Base-by-base conservation (phyloP, 2,329 filamentous ascomycete species). In the Capronia americana region DNA sequence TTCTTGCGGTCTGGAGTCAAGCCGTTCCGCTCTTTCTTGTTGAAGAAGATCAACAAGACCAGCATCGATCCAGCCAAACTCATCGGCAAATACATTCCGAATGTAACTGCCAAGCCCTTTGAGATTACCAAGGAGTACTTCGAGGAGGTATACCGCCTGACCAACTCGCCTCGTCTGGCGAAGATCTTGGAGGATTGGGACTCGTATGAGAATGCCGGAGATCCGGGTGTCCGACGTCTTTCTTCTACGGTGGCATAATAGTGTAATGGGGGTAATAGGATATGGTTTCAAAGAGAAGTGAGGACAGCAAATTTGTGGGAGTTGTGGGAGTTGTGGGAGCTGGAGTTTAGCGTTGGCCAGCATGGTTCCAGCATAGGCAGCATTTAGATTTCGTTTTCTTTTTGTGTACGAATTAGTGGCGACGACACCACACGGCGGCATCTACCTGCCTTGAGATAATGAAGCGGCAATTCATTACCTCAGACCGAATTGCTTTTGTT, bases 11-110 rank as follows among this genome's bases (percentile, higher is more conserved):
- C 93, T 46, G 96, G 95, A 75, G 95, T 99, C 80, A 99, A 99
- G 86, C 95, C 96, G 55, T 99, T 99, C 92, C 88, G 95, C 72
- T 94, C 90, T 53, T 99, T 99, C 88, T 81, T 99, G 77, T 90
- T 98, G 74, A 99, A 98, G 91, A 99, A 99, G 88, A 98, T 99
- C 83, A 93, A 98, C 86, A 97, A 96, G 88, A 97, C 93, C 26
- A 96, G 92, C 61, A 98, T 99, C 79, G 95, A 99, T 79, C 95
- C 95, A 4, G 91, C 92, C 78, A 98, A 98, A 86, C 83, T 99
- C 75, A 87, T 99, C 73, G 95, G 95, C 75, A 99, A 99, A 83
- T 99, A 99, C 83, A 98, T 99, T 72, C 95, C 95, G 73, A 99
- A 99, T 81, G 96, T 99, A 72, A 99, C 95, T 63, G 95, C 95